phyloP scores from a whole-genome alignment of 2,329 filamentous ascomycete species.

The Ophiocordyceps polyrhachis-furcata region DNA sequence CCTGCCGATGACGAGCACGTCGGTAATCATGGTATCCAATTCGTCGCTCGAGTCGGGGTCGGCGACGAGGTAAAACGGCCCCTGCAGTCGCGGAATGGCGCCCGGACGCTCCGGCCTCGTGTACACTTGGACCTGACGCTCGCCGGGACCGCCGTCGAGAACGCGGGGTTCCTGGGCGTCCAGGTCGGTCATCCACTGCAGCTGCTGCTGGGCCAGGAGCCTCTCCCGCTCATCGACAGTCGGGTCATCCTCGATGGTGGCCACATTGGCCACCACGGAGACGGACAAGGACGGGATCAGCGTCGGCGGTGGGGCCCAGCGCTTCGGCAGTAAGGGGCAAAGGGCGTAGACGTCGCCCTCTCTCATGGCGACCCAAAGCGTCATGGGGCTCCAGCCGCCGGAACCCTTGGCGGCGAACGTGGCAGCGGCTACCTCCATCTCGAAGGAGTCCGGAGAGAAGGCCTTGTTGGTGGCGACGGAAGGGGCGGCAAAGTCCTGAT shows the following conservation, averaged over 20 bases:
- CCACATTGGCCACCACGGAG: constrained; percentile 59
- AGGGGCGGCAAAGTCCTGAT: constrained; percentile 69
- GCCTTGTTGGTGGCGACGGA: constrained; percentile 55
- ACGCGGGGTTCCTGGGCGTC: constrained; percentile 41
- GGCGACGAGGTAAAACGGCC: constrained; percentile 39
- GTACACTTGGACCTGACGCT: constrained; percentile 35
- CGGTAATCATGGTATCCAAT: constrained; percentile 35
- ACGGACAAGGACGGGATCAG: constrained; percentile 69
- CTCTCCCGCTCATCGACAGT: constrained; percentile 31
- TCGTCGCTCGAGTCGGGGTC: constrained; percentile 38
- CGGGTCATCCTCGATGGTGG: constrained; percentile 40
- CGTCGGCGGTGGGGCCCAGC: constrained; percentile 62
- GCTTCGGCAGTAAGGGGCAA: constrained; percentile 72
- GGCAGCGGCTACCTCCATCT: constrained; percentile 86
- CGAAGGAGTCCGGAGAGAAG: constrained; percentile 75
- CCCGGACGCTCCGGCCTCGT: constrained; percentile 37
- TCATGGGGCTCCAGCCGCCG: constrained; percentile 91
- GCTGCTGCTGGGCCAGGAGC: constrained; percentile 42
- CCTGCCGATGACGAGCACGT: constrained; percentile 43
- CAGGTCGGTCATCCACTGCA: constrained; percentile 49
- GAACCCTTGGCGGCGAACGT: constrained; percentile 50
- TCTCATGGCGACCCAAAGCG: constrained; percentile 89
- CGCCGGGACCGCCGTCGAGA: constrained; percentile 28
- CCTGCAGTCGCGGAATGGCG: constrained; percentile 39
- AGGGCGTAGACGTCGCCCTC: constrained; percentile 87